Percentiles rank a stretch among this genome's conserved stretches.
Evolutionary conservation across 257 asterid genomes (phyloP).

Genomic region (Nyctanthes arbortristis): DNA sequence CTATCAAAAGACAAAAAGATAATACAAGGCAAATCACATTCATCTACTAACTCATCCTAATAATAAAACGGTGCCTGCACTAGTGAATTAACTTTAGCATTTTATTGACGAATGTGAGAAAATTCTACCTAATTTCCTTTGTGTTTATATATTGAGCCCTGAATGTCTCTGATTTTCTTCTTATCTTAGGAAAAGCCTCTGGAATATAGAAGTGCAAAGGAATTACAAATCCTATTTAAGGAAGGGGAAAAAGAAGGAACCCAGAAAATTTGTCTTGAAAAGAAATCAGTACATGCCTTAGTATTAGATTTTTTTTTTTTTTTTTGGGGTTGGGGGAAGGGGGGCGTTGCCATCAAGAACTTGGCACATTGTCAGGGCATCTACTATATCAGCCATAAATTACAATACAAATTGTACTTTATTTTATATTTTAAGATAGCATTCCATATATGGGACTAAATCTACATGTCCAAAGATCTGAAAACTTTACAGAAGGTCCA

Average conservation of each 20-base stretch:
- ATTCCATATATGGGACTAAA: not conserved
- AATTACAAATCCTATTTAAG: constrained; percentile 16
- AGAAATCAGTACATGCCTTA: not conserved
- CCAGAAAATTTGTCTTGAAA: constrained; percentile 1
- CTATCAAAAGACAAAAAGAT: constrained; percentile 26
- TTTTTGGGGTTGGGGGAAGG: too few relatives aligned
- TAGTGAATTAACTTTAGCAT: not conserved
- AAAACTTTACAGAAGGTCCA: not conserved
- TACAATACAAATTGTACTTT: not conserved
- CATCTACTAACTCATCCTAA: not conserved
- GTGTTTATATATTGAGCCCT: constrained; percentile 85
- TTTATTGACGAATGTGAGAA: constrained; percentile 18
- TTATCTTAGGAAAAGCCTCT: constrained; percentile 59
- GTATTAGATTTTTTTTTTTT: not conserved
- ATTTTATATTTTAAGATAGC: too few relatives aligned
- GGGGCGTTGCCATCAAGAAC: too few relatives aligned
- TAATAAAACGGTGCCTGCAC: constrained; percentile 13
- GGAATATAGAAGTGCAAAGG: too few relatives aligned
- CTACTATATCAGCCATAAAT: too few relatives aligned
- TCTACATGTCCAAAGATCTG: not conserved
- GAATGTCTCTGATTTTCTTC: constrained; percentile 89
- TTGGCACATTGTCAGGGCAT: too few relatives aligned
- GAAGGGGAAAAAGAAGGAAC: too few relatives aligned
- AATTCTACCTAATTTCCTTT: too few relatives aligned
- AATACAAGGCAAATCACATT: constrained; percentile 11